phyloP scores from a whole-genome alignment of 352 stramenopile species.

The Phytophthora agathidicida region DNA sequence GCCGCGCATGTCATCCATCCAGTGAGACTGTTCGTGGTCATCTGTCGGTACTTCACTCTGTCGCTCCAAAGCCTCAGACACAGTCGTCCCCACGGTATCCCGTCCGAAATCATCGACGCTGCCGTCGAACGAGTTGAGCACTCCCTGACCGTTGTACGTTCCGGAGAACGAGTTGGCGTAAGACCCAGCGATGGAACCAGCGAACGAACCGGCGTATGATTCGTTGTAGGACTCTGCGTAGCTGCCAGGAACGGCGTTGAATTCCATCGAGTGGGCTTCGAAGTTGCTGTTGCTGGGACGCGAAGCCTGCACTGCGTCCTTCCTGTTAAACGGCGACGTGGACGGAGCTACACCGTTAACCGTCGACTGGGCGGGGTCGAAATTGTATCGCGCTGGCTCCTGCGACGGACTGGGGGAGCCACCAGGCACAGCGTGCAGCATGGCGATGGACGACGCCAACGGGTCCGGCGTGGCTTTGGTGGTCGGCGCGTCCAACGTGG shows the following conservation, averaged over 20 bases:
- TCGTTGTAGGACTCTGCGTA: conserved; percentile 64
- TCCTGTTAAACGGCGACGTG: conserved; percentile 44
- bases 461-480: conserved; percentile 32
- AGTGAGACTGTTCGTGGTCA: conserved; percentile 52
- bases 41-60: conserved; percentile 28
- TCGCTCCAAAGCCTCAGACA: conserved; percentile 36
- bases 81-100: conserved; percentile 36
- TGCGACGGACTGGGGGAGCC: conserved; percentile 27
- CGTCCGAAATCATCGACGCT: conserved; percentile 46
- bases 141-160: conserved; percentile 58
- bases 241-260: conserved; percentile 46
- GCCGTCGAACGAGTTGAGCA: conserved; percentile 60
- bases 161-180: conserved; percentile 52
- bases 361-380: conserved; percentile 39
- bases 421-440: conserved; percentile 30
- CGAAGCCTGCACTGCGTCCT: conserved; percentile 45
- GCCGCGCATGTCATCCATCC: conserved; percentile 84
- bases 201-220: conserved; percentile 52
- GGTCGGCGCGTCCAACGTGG: conserved; percentile 27
- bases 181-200: conserved; percentile 37
- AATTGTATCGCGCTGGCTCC: conserved; percentile 39
- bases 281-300: conserved; percentile 55
- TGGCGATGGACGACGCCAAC: conserved; percentile 37
- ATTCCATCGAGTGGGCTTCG: conserved; percentile 61
- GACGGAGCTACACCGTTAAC: conserved; percentile 32